Base-by-base conservation (phyloP, 257 asterid genomes). In the Petunia secreta region DNA sequence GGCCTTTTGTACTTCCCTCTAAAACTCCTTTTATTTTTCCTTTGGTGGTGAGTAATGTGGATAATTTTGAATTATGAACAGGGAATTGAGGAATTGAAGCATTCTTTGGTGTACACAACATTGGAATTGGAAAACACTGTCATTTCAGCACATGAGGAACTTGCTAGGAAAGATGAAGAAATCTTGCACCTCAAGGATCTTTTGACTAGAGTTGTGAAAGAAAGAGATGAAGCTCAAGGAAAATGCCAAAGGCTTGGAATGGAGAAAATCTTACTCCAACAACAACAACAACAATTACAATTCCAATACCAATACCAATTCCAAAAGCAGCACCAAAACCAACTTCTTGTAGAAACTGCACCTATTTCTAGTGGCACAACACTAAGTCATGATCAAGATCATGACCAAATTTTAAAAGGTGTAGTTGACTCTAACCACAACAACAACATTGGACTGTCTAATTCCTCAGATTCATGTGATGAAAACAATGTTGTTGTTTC, bases 111-210 rank as follows among this genome's bases (percentile, higher is more conserved):
- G 79, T 93, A 86, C 92, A 91, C 99, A 41, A 91, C 89, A 48
- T 71, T 92, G 79, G 99, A 95, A 83, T 86, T 95, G 10, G 97
- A 95, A 83, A 86, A 92, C 13, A 93, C 97, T 11, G 77, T 95
- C 68, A 53, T 89, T 6, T 85, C 94, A 2, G 92, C 94, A 2
- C 91, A 89, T 9, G 98, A 93, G 5, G 97, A 95, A 48, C 90
- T 95, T 62, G 90, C 97, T 3, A 87, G 97, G 75, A 95, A 95
- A 81, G 97, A 95, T 64, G 96, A 95, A 25, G 99, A 95, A 63
- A 86, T 95, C 54, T 62, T 90, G 85, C 92, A 90, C 53, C 93
- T 95, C 80, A 93, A 90, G 67, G 77, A 79, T 76, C 84, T 93
- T 25, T 46, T 95, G 41, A 73, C 92, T 2, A 88, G 85, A 58